Evolutionary conservation across 1,139 yeast genomes (phyloP).

Genomic region (Meyerozyma smithsonii): DNA sequence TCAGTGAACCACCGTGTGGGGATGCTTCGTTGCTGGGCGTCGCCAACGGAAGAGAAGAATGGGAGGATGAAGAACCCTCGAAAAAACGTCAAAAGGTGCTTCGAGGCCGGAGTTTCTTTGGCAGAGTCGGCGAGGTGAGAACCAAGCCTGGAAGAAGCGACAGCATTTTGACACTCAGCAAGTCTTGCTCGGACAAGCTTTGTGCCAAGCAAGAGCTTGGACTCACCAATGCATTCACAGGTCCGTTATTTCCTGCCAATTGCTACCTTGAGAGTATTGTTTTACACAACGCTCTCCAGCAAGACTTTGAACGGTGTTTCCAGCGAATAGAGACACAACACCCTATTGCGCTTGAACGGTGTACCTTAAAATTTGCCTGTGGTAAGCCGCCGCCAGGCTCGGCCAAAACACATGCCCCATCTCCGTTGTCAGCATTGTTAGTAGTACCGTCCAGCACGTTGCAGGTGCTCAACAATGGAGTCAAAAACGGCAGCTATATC

Average conservation of each 20-base stretch:
- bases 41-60: conserved; percentile 9
- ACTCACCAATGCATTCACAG: conserved; percentile 47
- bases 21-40: conserved; percentile 62
- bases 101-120: conserved; percentile 67
- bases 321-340: conserved; percentile 21
- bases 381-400: background rate
- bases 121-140: conserved; percentile 58
- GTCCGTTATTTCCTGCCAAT: conserved; percentile 34
- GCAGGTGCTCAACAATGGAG: conserved; percentile 51
- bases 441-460: conserved; percentile 20
- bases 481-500: conserved; percentile 45
- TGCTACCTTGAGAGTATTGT: conserved; percentile 30
- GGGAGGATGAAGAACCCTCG: conserved; percentile 8
- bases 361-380: conserved; percentile 1
- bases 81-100: conserved; percentile 7
- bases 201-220: conserved; percentile 63
- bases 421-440: conserved; percentile 32
- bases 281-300: conserved; percentile 5
- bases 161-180: conserved; percentile 63
- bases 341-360: background rate
- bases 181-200: conserved; percentile 86
- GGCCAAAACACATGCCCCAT: conserved; percentile 17
- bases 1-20: conserved; percentile 90
- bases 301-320: conserved; percentile 54
- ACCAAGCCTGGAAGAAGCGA: conserved; percentile 91